A percentile compares a stretch with the other conserved stretches of the same genome.
phyloP scores from a whole-genome alignment of 176 grass and related monocot species.

The Eleusine indica region DNA sequence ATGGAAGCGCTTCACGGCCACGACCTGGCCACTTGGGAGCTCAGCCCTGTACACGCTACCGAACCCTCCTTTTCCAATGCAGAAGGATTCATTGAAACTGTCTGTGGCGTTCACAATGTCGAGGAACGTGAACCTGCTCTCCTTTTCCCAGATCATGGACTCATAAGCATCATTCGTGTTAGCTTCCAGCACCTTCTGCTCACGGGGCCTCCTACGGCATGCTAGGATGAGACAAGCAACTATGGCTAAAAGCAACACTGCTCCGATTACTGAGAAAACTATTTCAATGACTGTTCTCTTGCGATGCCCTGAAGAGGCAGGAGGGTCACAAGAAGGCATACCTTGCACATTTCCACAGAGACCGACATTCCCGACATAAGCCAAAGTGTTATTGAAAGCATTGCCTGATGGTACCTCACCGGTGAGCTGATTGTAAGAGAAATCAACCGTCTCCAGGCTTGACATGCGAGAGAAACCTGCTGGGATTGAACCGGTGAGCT shows the following conservation, averaged over 20 bases:
- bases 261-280: constrained; percentile 59
- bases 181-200: constrained; percentile 50
- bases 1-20: constrained; percentile 89
- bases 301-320: constrained; percentile 46
- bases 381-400: constrained; percentile 55
- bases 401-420: constrained; percentile 64
- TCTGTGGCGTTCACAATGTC: constrained; percentile 85
- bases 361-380: constrained; percentile 61
- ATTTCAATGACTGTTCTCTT: constrained; percentile 66
- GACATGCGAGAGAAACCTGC: constrained; percentile 52
- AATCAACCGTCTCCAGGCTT: constrained; percentile 83
- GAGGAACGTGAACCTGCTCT: constrained; percentile 76
- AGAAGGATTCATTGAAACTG: constrained; percentile 75
- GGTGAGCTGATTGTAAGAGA: constrained; percentile 81
- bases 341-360: constrained; percentile 79
- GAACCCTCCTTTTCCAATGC: constrained; percentile 90
- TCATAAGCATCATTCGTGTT: constrained; percentile 43
- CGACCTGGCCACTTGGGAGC: constrained; percentile 57
- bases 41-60: constrained; percentile 81
- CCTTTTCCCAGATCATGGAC: constrained; percentile 88
- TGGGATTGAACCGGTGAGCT: constrained; percentile 68
- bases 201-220: constrained; percentile 49
- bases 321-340: constrained; percentile 49
- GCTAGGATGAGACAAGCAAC: constrained; percentile 50
- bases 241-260: constrained; percentile 47